Base-by-base conservation (phyloP, 2,329 filamentous ascomycete species). In the Ilyonectria sp. region DNA sequence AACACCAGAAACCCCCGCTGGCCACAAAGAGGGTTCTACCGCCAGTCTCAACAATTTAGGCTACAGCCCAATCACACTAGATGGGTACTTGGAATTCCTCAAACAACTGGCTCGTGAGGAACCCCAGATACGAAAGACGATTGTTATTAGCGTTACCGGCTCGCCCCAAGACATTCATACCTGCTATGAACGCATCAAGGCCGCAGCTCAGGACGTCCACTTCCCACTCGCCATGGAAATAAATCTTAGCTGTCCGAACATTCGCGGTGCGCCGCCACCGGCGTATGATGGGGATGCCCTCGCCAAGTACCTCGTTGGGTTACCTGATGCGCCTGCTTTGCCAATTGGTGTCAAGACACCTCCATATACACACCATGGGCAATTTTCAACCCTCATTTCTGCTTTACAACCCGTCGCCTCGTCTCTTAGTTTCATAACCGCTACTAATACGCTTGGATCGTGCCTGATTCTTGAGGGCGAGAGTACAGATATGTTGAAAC, bases 161-260 rank as follows among this genome's bases (percentile, higher is more conserved):
- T 82, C 84, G 0, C 86, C 88, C 0, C 75, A 82, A 0, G 89
- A 93, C 11, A 85, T 94, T 0, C 80, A 82, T 0, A 71, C 80
- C 63, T 91, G 89, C 80, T 91, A 92, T 75, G 68, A 71, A 1
- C 79, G 82, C 15, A 86, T 92, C 66, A 78, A 77, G 65, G 65
- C 29, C 53, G 75, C 68, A 67, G 85, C 83, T 76, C 4, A 54
- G 29, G 26, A 83, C 4, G 65, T 85, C n/a, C 71, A 75, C 1
- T 79, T 89, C 70, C 84, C 85, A 1, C 82, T 93, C 1, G 90
- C 90, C 19, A 88, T 94, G 83, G 93, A 95, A 79, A 84, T 95
- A 74, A 95, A 95, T 76, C 87, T 95, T 33, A 92, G 89, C 35
- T 95, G 93, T 72, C 93, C 93, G 0, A 95, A 95, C 74, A 94